Conservation (phyloP, 2,329 filamentous ascomycete genomes). For the Exophiala sp. region DNA sequence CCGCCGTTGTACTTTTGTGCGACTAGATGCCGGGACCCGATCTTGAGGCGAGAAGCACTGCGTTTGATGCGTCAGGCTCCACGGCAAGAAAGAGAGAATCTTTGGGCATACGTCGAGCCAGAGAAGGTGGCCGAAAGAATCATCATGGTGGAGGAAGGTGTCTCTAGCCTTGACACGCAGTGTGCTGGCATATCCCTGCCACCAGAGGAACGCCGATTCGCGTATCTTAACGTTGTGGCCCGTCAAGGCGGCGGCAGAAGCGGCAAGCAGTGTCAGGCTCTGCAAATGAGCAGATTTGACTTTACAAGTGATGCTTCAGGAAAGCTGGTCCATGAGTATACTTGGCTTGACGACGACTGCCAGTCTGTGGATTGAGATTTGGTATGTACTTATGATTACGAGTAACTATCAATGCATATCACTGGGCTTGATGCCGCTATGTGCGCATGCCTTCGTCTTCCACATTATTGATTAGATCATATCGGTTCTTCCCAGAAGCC, state of each 20-base stretch:
- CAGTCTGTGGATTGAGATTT: neutral
- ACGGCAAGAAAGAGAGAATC: slow-evolving; percentile 4
- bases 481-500: too few relatives aligned
- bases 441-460: too few relatives aligned
- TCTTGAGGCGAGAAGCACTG: slow-evolving; percentile 17
- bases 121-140: slow-evolving; percentile 15
- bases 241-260: slow-evolving; percentile 6
- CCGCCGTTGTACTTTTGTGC: slow-evolving; percentile 22
- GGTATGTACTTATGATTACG: too few relatives aligned
- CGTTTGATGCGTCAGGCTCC: slow-evolving; percentile 17
- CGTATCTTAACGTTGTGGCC: slow-evolving; percentile 10
- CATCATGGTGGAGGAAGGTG: slow-evolving; percentile 19
- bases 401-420: too few relatives aligned
- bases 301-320: slow-evolving; percentile 8
- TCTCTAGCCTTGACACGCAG: neutral
- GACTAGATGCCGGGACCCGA: slow-evolving; percentile 20
- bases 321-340: slow-evolving; percentile 12
- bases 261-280: slow-evolving; percentile 14
- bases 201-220: slow-evolving; percentile 19
- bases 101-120: slow-evolving; percentile 16
- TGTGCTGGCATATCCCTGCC: slow-evolving; percentile 4
- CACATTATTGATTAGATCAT: too few relatives aligned
- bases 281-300: slow-evolving; percentile 20
- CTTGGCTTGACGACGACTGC: slow-evolving; percentile 13
- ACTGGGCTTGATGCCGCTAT: too few relatives aligned